Percentiles rank a stretch among this genome's conserved stretches.
Conservation (phyloP, 2,329 filamentous ascomycete species). For the Apiospora phragmitis region DNA sequence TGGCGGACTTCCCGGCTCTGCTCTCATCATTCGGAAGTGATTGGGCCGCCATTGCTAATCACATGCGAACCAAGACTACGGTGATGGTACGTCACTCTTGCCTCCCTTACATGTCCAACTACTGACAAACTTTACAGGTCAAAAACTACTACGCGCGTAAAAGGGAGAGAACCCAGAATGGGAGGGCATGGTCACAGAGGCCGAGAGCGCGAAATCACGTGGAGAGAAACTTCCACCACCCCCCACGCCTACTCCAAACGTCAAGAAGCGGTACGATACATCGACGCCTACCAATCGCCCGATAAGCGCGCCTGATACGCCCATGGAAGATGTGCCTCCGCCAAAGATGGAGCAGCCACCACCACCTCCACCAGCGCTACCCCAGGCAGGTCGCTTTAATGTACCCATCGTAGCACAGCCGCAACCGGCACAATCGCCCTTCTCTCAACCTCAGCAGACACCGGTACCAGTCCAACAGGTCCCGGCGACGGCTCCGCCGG, state of each 20-base stretch:
- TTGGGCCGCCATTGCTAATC: constrained; percentile 71
- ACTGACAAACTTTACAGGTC: constrained; percentile 47
- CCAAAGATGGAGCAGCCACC: constrained; percentile 45
- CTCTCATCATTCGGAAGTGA: constrained; percentile 77
- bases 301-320: constrained; percentile 50
- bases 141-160: constrained; percentile 69
- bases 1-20: constrained; percentile 72
- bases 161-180: constrained; percentile 63
- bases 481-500: constrained; percentile 22
- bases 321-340: constrained; percentile 44
- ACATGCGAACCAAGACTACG: constrained; percentile 82
- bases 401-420: constrained; percentile 43
- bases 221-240: constrained; percentile 62
- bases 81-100: constrained; percentile 67
- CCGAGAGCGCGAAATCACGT: constrained; percentile 54
- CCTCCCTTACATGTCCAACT: background rate
- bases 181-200: constrained; percentile 59
- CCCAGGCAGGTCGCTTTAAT: constrained; percentile 43
- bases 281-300: constrained; percentile 40
- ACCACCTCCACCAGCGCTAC: constrained; percentile 35
- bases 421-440: constrained; percentile 25
- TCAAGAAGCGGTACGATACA: constrained; percentile 53
- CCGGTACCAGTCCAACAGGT: constrained; percentile 24
- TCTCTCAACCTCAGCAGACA: constrained; percentile 30
- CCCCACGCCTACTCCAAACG: constrained; percentile 54